These are phyloP conservation scores for Globisporangium emineosum DNA, from an alignment of 352 stramenopile species.

Conservation along the genomic window DNA sequence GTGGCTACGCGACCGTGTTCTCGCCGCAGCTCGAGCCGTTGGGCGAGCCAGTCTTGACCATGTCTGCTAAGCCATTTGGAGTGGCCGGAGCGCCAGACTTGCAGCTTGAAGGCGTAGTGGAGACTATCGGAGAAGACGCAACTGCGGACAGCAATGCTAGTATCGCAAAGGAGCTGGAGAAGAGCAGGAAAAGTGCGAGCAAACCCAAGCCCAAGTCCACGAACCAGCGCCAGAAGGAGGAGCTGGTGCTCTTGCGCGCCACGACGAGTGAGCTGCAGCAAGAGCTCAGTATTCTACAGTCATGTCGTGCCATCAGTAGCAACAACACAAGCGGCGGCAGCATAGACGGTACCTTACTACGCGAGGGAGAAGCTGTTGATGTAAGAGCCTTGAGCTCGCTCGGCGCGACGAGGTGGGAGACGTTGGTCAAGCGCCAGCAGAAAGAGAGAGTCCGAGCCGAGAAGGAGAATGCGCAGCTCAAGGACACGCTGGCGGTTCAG, in stretches of 20 bases:
- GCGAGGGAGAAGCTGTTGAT: too few species aligned
- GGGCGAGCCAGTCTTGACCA: too few species aligned
- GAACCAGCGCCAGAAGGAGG: conserved; percentile 54
- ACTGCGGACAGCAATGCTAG: neutral
- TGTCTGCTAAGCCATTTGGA: neutral
- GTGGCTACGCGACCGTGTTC: neutral
- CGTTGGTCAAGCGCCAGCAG: neutral
- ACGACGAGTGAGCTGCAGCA: conserved; percentile 45
- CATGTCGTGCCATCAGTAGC: too few species aligned
- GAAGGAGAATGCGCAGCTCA: conserved; percentile 9
- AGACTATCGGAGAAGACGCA: too few species aligned
- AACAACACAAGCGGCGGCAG: too few species aligned
- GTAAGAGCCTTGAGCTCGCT: neutral
- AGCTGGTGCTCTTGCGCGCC: conserved; percentile 36
- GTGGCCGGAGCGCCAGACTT: neutral
- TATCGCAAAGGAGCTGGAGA: too few species aligned
- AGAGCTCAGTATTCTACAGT: conserved; percentile 26
- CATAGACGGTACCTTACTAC: too few species aligned
- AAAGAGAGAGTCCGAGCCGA: conserved; percentile 6
- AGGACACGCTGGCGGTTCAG: neutral
- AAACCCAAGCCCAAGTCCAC: too few species aligned
- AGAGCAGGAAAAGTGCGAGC: too few species aligned
- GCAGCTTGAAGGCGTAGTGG: too few species aligned
- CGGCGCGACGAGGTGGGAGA: conserved; percentile 3
- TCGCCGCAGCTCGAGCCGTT: neutral